phyloP scores from a whole-genome alignment of 495 filamentous ascomycete species.

The Alectoria sarmentosa region DNA sequence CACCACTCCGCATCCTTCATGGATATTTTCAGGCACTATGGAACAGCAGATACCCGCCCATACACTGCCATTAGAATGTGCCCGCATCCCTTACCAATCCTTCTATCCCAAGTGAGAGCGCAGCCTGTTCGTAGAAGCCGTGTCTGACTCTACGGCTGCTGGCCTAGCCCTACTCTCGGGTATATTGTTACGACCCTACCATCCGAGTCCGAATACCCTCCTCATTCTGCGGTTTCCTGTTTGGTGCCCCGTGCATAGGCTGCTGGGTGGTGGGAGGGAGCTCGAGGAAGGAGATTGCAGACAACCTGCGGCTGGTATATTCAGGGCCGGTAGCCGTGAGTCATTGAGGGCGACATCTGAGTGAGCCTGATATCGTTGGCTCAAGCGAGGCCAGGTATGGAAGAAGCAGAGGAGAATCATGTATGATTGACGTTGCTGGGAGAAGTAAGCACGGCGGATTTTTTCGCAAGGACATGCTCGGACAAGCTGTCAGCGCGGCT shows the following conservation, averaged over 20 bases:
- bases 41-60: neutral
- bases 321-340: neutral
- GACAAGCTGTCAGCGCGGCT: neutral
- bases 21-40: neutral
- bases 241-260: neutral
- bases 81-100: neutral
- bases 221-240: neutral
- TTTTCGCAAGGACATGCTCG: conserved; percentile 5
- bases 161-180: neutral
- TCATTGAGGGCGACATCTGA: neutral
- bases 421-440: neutral
- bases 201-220: neutral
- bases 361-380: too few relatives aligned
- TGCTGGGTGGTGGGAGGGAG: neutral
- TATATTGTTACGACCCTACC: neutral
- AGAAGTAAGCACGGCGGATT: neutral
- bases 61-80: neutral
- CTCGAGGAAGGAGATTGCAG: neutral
- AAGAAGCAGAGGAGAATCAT: neutral
- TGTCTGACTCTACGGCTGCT: neutral
- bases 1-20: neutral
- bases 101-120: neutral
- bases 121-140: neutral
- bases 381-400: neutral
- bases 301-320: neutral